Conservation (phyloP, 768 basidiomycete species). For the Clitopilus passeckerianus region DNA sequence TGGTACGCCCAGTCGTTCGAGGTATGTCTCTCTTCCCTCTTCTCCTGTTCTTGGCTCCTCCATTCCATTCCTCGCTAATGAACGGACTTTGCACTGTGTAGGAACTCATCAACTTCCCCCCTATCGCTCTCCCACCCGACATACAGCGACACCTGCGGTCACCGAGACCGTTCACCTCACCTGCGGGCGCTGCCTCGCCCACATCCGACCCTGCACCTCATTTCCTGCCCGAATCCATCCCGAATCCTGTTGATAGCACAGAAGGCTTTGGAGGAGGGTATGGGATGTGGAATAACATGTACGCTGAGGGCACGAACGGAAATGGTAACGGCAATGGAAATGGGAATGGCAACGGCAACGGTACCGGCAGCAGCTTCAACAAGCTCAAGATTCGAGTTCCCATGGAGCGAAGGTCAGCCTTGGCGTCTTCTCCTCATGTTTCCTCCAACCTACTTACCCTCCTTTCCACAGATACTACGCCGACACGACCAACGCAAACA, state of each 20-base stretch:
- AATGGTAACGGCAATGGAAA: not conserved
- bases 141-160: constrained; percentile 60
- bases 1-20: constrained; percentile 99
- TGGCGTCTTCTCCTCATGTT: constrained; percentile 2
- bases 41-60: no score
- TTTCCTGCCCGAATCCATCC: constrained; percentile 56
- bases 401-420: constrained; percentile 70
- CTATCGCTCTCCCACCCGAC: constrained; percentile 61
- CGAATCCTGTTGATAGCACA: constrained; percentile 49
- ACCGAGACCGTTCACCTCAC: constrained; percentile 8
- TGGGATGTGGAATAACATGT: not conserved
- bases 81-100: constrained; percentile 20
- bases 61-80: not conserved
- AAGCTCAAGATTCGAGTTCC: constrained; percentile 73
- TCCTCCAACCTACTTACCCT: not conserved
- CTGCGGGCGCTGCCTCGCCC: not conserved
- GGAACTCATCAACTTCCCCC: constrained; percentile 88
- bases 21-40: no score
- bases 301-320: not conserved
- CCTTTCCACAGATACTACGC: constrained; percentile 71
- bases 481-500: constrained; percentile 53
- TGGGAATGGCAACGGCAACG: constrained; percentile 9
- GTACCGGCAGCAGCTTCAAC: constrained; percentile 40
- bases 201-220: not conserved
- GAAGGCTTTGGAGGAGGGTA: not conserved